A percentile compares a stretch with the other conserved stretches of the same genome.
phyloP scores from a whole-genome alignment of 176 grass and related monocot genomes.

The Avena insularis region DNA sequence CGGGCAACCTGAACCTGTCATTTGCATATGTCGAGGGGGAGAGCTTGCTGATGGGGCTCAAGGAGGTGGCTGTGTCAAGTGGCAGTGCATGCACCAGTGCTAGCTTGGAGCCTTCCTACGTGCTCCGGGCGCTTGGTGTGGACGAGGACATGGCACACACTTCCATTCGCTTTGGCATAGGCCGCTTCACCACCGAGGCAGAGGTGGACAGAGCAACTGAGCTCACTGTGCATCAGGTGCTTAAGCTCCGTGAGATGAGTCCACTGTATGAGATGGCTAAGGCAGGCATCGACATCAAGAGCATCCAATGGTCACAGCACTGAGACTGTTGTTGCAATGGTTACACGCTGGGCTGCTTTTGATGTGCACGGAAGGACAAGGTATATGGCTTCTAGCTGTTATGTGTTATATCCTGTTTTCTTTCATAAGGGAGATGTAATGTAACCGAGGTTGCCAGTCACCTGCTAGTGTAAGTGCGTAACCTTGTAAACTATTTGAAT shows the following conservation, averaged over 20 bases:
- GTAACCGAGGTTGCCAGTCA: constrained; percentile 1
- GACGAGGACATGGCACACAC: constrained; percentile 99
- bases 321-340: constrained; percentile 33
- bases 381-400: constrained; percentile 47
- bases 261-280: constrained; percentile 99
- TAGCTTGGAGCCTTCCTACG: constrained; percentile 88
- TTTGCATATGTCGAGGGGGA: constrained; percentile 94
- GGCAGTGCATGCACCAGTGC: constrained; percentile 96
- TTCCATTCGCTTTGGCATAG: constrained; percentile 93
- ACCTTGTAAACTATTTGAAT: neutral
- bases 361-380: constrained; percentile 28
- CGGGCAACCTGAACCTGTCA: constrained; percentile 88
- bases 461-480: constrained; percentile 7
- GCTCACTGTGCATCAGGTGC: constrained; percentile 80
- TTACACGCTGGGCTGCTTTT: neutral
- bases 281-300: constrained; percentile 90
- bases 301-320: constrained; percentile 89
- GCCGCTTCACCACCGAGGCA: constrained; percentile 87
- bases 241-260: constrained; percentile 95
- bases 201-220: constrained; percentile 86
- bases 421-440: constrained; percentile 25
- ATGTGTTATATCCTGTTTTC: constrained; percentile 33
- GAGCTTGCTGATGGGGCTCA: constrained; percentile 94
- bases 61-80: constrained; percentile 95
- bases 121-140: constrained; percentile 83